Evolutionary conservation across 2,329 filamentous ascomycete species (phyloP).

Genomic region (Akanthomyces dipterigenus): DNA sequence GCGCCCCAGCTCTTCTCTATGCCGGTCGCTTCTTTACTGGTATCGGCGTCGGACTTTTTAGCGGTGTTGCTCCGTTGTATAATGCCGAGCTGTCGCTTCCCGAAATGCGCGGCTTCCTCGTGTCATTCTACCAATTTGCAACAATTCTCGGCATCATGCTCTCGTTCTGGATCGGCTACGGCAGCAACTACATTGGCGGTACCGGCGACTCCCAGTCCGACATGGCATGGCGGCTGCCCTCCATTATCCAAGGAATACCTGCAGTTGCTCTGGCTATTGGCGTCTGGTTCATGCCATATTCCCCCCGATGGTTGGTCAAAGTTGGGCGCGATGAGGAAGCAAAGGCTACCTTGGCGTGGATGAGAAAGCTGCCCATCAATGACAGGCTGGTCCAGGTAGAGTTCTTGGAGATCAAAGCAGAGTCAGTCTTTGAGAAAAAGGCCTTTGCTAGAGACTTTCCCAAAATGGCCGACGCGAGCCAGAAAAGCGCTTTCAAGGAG

Average conservation of each 20-base stretch:
- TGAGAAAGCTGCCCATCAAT: conserved; percentile 55
- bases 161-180: conserved; percentile 41
- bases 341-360: conserved; percentile 44
- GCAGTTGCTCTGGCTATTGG: conserved; percentile 54
- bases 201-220: conserved; percentile 35
- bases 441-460: conserved; percentile 55
- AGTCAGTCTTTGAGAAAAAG: conserved; percentile 69
- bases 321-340: conserved; percentile 65
- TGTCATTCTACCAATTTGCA: conserved; percentile 58
- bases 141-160: conserved; percentile 52
- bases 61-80: conserved; percentile 38
- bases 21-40: conserved; percentile 44
- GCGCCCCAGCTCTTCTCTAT: conserved; percentile 36
- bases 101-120: conserved; percentile 59
- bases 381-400: conserved; percentile 67
- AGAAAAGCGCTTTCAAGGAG: conserved; percentile 33
- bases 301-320: conserved; percentile 69
- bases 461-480: conserved; percentile 32
- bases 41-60: conserved; percentile 41
- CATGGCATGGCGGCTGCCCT: conserved; percentile 37
- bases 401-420: conserved; percentile 77
- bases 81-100: conserved; percentile 51
- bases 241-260: conserved; percentile 37
- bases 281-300: conserved; percentile 76
- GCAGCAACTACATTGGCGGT: conserved; percentile 41